Evolutionary conservation across 805 yeast genomes (phyloP).

Genomic region (Candida parachauliodes): DNA sequence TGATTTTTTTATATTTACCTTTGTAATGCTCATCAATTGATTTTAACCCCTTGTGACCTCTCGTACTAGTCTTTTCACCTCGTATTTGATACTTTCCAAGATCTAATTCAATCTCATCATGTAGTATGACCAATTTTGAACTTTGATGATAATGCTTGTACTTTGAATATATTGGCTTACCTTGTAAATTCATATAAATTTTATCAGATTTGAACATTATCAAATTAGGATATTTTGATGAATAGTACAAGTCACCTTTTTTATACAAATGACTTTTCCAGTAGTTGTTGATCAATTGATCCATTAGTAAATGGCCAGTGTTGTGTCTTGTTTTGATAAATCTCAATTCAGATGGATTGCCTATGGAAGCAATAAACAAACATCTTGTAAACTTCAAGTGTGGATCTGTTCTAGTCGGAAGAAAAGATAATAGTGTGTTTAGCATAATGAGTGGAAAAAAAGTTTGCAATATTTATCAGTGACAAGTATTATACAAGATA

Average conservation of each 20-base stretch:
- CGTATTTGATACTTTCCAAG: conserved; percentile 66
- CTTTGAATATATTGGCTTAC: conserved; percentile 48
- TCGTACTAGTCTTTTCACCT: conserved; percentile 53
- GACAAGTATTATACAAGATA: too few species aligned
- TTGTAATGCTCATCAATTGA: conserved; percentile 46
- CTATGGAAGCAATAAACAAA: conserved; percentile 50
- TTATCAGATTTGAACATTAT: conserved; percentile 47
- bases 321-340: conserved; percentile 70
- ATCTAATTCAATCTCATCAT: conserved; percentile 72
- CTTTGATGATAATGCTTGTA: conserved; percentile 37
- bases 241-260: conserved; percentile 9
- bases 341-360: conserved; percentile 71
- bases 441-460: too few species aligned
- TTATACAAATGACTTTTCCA: conserved; percentile 22
- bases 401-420: conserved; percentile 8
- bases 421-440: too few species aligned
- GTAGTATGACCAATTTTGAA: conserved; percentile 51
- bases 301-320: conserved; percentile 62
- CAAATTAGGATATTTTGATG: conserved; percentile 24
- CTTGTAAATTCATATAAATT: conserved; percentile 70
- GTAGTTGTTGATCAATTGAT: conserved; percentile 20
- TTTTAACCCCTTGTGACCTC: conserved; percentile 85
- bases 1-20: conserved; percentile 55
- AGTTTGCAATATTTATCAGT: too few species aligned
- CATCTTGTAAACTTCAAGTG: conserved; percentile 1